Evolutionary conservation across 2,329 filamentous ascomycete genomes (phyloP), one percentile per base, ranked within the genome.

Genomic region (Polychaeton citri): DNA sequence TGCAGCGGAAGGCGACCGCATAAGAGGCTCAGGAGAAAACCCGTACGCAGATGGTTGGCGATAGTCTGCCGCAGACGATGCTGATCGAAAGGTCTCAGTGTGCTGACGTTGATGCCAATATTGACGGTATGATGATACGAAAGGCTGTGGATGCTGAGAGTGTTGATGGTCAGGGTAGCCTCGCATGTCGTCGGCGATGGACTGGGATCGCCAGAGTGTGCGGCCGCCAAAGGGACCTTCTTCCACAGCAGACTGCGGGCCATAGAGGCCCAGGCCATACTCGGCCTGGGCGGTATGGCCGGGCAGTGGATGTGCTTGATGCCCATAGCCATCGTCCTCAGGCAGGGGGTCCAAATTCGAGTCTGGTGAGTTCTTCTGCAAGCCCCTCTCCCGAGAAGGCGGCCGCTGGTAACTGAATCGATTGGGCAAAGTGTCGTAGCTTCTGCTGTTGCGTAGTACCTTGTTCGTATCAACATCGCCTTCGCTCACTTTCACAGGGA

Each of bases 1-100:
- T 51, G 78, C 70, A n/a, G 76, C 76, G 1, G 84, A 88, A 10
- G 76, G 68, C 2, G 81, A 78, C 13, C 82, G 71, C 13, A 10
- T 18, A 71, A 71, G 6, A 79, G 58, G 1, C 66, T 68, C 9
- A 49, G 41, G 18, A 44, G 45, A 38, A 49, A 45, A 12, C 47
- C 47, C 40, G 44, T 39, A 33, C 3, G 28, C 36, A 10, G 32
- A 30, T 4, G 30, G 26, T 7, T 39, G 30, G 10, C 33, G 13
- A 15, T 28, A 28, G 15, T 28, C 24, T 12, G 12, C 24, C 12
- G 15, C 24, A 10, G 24, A 28, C 12, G 24, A 28, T 5, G 24
- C 7, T 12, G 24, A 28, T 15, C 24, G 24, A 7, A 28, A 28
- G 24, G 24, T 28, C 12, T 28, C 24, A 12, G 24, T 28, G 24